Evolutionary conservation across 2,329 filamentous ascomycete species (phyloP), one percentile per base, ranked within the genome.

Genomic region (Cryphonectria radicalis): DNA sequence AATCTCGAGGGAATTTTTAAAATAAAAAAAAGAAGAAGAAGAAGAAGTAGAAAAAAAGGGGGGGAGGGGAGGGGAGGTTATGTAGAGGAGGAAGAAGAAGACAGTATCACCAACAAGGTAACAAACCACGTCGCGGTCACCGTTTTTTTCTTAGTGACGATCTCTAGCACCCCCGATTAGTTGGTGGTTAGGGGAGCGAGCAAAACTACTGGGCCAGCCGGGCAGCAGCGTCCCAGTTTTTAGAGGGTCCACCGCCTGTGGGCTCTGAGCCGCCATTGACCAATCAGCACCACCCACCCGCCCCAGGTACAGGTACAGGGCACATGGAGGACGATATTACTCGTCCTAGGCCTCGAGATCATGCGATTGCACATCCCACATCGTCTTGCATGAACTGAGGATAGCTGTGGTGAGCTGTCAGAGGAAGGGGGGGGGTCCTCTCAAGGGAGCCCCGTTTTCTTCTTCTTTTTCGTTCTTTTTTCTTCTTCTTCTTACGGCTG

Each of bases 301-400:
- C n/a, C 4, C 46, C 40, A 32, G 28, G 22, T 46, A 13, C 57
- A 65, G 28, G n/a, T n/a, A n/a, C n/a, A n/a, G n/a, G n/a, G 59
- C 19, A 40, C 50, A 25, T 32, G 17, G 35, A 22, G 57, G 32
- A 60, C 57, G 13, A 60, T 64, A 42, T 57, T 25, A 8, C 42
- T 25, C 25, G 11, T 14, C 57, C 57, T 19, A 7, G 25, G 13
- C 59, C 32, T 14, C 59, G 5, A n/a, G 25, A 60, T 69, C 68
- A 69, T 65, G 63, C 68, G 62, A 69, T 40, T 63, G 17, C 63
- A 57, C 68, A 59, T 65, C 40, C 62, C 68, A 69, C 63, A 37
- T 59, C 62, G 35, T 50, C 53, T 55, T 66, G 40, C 50, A 69
- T 65, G 35, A 64, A 43, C 50, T 65, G 62, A 65, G 62, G 40